phyloP scores from a whole-genome alignment of 192 early-diverging fungal species.

The Entomortierella beljakovae region DNA sequence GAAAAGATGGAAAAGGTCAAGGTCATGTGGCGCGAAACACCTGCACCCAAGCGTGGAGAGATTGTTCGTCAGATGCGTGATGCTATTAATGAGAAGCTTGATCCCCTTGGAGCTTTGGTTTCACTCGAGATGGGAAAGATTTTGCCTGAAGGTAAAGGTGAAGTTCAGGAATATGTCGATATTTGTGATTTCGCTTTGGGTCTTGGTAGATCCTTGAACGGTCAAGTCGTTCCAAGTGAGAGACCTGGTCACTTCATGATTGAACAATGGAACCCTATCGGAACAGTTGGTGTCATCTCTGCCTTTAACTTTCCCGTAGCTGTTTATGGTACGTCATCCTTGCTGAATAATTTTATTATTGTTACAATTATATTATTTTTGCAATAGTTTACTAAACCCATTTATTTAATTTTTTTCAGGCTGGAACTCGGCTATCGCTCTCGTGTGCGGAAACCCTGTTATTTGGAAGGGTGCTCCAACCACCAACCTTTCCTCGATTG shows the following conservation, averaged over 20 bases:
- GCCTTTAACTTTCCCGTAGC: slow-evolving; percentile 94
- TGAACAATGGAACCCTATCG: slow-evolving; percentile 96
- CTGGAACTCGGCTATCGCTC: slow-evolving; percentile 92
- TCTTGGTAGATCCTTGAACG: slow-evolving; percentile 83
- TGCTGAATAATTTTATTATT: neutral
- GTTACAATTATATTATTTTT: neutral
- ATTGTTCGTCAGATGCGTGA: slow-evolving; percentile 92
- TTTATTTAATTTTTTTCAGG: slow-evolving; percentile 57
- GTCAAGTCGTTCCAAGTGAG: slow-evolving; percentile 89
- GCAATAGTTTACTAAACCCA: neutral
- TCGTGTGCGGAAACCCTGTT: slow-evolving; percentile 91
- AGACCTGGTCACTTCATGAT: slow-evolving; percentile 94
- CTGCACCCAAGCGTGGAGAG: slow-evolving; percentile 90
- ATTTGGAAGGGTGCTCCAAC: slow-evolving; percentile 91
- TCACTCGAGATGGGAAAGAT: slow-evolving; percentile 97
- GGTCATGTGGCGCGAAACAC: slow-evolving; percentile 62
- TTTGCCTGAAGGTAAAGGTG: slow-evolving; percentile 90
- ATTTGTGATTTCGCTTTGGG: slow-evolving; percentile 93
- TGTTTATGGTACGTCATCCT: slow-evolving; percentile 45
- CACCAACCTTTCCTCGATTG: slow-evolving; percentile 85
- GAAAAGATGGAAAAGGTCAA: slow-evolving; percentile 70
- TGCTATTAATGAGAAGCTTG: slow-evolving; percentile 77
- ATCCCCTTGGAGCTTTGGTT: slow-evolving; percentile 87
- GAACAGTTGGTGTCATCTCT: slow-evolving; percentile 91
- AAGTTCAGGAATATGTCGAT: slow-evolving; percentile 98